Evolutionary conservation across 192 early-diverging fungal species (phyloP).

Genomic region (Backusella macrospora): DNA sequence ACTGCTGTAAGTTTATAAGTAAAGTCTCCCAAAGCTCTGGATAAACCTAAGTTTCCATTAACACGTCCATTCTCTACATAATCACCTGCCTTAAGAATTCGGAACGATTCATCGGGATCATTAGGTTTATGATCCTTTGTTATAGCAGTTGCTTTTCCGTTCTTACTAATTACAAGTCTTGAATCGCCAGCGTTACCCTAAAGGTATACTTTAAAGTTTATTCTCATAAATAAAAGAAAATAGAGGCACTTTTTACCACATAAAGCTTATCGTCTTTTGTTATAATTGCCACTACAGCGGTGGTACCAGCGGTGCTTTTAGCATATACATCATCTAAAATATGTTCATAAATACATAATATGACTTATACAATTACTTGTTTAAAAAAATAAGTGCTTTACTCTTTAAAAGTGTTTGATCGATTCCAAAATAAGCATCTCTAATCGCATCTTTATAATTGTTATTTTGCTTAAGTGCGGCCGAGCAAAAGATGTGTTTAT

Average conservation of each 20-base stretch:
- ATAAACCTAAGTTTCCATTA: conserved; percentile 95
- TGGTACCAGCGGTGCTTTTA: conserved; percentile 87
- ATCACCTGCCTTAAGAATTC: conserved; percentile 90
- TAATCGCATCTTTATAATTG: conserved; percentile 76
- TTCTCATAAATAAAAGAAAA: neutral
- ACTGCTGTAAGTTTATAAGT: conserved; percentile 80
- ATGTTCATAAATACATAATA: neutral
- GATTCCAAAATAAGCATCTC: conserved; percentile 76
- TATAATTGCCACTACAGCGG: conserved; percentile 66
- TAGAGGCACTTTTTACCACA: conserved; percentile 21
- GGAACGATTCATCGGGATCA: conserved; percentile 75
- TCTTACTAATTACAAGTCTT: conserved; percentile 79
- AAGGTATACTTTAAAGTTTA: neutral
- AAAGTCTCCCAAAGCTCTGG: conserved; percentile 96
- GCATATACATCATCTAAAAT: conserved; percentile 20
- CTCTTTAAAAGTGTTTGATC: conserved; percentile 77
- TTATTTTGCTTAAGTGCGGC: conserved; percentile 64
- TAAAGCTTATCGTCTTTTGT: conserved; percentile 31
- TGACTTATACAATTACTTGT: neutral
- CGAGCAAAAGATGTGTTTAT: conserved; percentile 69
- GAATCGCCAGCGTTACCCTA: conserved; percentile 92
- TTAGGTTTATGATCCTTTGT: conserved; percentile 96
- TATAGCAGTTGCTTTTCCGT: conserved; percentile 75
- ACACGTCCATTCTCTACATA: conserved; percentile 98
- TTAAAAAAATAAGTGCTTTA: conserved; percentile 22